Evolutionary conservation across 768 basidiomycete species (phyloP).

Genomic region (Chalciporus chontae): DNA sequence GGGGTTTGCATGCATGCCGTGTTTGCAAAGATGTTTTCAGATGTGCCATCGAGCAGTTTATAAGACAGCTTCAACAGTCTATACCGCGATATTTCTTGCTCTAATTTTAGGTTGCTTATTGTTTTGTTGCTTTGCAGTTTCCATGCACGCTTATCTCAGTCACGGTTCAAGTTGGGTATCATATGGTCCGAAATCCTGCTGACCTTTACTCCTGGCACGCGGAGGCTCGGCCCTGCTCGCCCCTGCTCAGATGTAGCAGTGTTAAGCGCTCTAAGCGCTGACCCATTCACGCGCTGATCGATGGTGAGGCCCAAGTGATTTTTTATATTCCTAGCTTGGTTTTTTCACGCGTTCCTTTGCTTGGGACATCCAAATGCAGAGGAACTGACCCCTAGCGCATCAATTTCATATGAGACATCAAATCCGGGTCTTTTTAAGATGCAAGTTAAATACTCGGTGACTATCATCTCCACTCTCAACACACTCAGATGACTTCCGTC

Average conservation of each 20-base stretch:
- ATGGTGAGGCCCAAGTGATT: too few species aligned
- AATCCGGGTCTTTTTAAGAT: not conserved
- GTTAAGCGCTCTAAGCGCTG: too few species aligned
- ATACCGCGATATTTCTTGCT: constrained; percentile 18
- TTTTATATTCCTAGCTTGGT: not conserved
- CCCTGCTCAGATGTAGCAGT: too few species aligned
- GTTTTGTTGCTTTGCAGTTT: not conserved
- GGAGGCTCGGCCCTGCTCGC: too few species aligned
- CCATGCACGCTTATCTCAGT: not conserved
- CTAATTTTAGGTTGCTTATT: not conserved
- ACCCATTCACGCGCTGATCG: too few species aligned
- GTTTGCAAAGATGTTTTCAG: not conserved
- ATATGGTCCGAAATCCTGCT: not conserved
- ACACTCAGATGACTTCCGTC: constrained; percentile 52
- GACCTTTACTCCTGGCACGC: too few species aligned
- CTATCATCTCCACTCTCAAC: not conserved
- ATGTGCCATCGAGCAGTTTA: not conserved
- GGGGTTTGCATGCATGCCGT: not conserved
- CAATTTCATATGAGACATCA: not conserved
- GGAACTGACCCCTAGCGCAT: not conserved
- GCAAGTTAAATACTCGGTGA: not conserved
- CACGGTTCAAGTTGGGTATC: not conserved
- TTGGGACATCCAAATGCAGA: not conserved
- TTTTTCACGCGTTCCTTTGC: not conserved
- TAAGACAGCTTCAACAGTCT: constrained; percentile 3